These are phyloP conservation scores for Pseudodiploospora longispora DNA, from an alignment of 2,329 filamentous ascomycete species.

Conservation along the genomic window DNA sequence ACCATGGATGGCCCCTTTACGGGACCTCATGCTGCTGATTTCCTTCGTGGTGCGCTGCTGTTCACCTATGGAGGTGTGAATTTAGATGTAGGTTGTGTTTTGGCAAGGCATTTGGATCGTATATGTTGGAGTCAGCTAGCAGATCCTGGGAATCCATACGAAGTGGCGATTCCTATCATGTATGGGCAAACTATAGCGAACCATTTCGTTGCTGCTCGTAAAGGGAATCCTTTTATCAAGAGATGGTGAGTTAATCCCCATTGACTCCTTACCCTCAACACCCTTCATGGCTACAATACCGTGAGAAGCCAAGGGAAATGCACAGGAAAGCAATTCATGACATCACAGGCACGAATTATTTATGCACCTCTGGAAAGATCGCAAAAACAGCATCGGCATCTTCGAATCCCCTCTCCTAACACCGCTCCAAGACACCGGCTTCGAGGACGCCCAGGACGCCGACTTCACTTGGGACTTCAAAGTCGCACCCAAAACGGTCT, in stretches of 20 bases:
- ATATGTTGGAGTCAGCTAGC: conserved; percentile 33
- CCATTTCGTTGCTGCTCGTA: conserved; percentile 34
- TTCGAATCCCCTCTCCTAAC: conserved; percentile 21
- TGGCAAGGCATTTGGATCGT: conserved; percentile 30
- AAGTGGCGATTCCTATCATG: conserved; percentile 13
- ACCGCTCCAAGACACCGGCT: conserved; percentile 13
- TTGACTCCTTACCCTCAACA: background rate
- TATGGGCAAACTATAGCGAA: conserved; percentile 21
- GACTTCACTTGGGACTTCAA: conserved; percentile 23
- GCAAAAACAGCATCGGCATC: conserved; percentile 20
- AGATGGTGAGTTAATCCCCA: conserved; percentile 20
- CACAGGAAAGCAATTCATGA: background rate
- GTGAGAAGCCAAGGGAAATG: too few relatives aligned
- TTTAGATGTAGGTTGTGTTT: conserved; percentile 34
- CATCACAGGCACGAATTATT: conserved; percentile 29
- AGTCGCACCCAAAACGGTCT: conserved; percentile 16
- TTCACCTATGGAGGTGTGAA: conserved; percentile 33
- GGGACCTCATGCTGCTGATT: conserved; percentile 37
- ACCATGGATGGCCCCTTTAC: conserved; percentile 35
- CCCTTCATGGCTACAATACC: too few relatives aligned
- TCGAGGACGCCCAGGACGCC: conserved; percentile 15
- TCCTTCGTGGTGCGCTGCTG: conserved; percentile 34
- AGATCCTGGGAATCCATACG: conserved; percentile 24
- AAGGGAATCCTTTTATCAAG: conserved; percentile 34
- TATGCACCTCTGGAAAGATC: conserved; percentile 27